phyloP scores from a whole-genome alignment of 2,329 filamentous ascomycete genomes.

The Lecanicillium sp. region DNA sequence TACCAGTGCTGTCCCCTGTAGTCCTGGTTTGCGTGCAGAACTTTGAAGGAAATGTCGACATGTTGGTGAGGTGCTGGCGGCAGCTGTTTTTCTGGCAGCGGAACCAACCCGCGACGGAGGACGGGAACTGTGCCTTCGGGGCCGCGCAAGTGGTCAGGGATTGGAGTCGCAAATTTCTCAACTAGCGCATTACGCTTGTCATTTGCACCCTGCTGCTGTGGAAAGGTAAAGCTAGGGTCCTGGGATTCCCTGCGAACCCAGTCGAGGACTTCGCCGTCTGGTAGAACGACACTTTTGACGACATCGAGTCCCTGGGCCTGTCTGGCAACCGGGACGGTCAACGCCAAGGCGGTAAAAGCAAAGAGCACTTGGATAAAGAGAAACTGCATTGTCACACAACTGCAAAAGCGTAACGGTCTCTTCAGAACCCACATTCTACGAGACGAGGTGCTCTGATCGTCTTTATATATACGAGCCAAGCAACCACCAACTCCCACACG shows the following conservation, averaged over 20 bases:
- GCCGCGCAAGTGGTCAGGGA: constrained; percentile 10
- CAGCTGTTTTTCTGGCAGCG: constrained; percentile 14
- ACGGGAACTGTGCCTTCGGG: constrained; percentile 19
- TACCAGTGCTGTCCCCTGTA: constrained; percentile 19
- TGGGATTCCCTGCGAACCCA: constrained; percentile 18
- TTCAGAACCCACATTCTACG: too few relatives aligned
- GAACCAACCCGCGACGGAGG: constrained; percentile 13
- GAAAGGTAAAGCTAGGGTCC: constrained; percentile 5
- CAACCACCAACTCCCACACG: neutral
- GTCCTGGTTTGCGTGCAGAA: neutral
- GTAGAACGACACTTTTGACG: constrained; percentile 15
- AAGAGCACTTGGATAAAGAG: neutral
- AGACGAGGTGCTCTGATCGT: neutral
- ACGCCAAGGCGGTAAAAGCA: neutral
- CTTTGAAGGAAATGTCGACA: neutral
- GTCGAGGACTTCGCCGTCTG: constrained; percentile 17
- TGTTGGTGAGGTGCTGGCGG: neutral
- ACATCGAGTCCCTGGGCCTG: constrained; percentile 8
- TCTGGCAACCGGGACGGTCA: neutral
- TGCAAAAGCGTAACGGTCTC: too few relatives aligned
- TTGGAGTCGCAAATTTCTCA: neutral
- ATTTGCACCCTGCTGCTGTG: neutral
- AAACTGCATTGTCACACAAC: neutral
- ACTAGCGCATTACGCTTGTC: neutral
- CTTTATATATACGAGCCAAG: neutral